phyloP scores from a whole-genome alignment of 2,329 filamentous ascomycete genomes.

The Diaporthe sp. region DNA sequence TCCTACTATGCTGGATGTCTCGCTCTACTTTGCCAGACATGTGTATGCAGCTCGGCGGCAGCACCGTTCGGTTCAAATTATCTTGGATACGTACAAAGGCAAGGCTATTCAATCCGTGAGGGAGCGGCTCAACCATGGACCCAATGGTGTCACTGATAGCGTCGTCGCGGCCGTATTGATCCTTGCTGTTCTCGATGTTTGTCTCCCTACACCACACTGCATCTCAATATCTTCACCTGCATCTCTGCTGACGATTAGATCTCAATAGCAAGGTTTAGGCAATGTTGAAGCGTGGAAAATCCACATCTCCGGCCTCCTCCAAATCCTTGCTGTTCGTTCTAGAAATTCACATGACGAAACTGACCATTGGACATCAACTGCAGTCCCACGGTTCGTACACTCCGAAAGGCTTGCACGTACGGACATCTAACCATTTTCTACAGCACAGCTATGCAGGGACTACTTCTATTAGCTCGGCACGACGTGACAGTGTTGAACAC shows the following conservation, averaged over 20 bases:
- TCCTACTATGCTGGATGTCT: conserved; percentile 8
- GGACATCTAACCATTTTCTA: neutral
- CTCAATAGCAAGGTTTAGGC: conserved; percentile 13
- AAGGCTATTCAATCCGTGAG: conserved; percentile 11
- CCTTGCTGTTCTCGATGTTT: neutral
- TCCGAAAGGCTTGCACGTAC: fast-evolving
- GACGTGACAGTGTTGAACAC: conserved; percentile 13
- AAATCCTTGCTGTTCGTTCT: neutral
- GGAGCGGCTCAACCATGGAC: neutral
- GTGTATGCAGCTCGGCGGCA: neutral
- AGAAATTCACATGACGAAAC: neutral
- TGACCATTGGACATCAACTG: conserved; percentile 9
- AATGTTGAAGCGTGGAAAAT: conserved; percentile 3
- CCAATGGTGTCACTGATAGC: neutral
- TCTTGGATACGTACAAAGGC: conserved; percentile 5
- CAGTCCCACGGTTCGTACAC: neutral
- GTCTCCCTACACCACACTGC: neutral
- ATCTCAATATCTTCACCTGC: too few relatives aligned
- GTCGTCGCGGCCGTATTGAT: neutral
- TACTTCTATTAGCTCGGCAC: conserved; percentile 3
- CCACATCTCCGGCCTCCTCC: conserved; percentile 9
- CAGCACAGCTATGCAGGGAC: conserved; percentile 1
- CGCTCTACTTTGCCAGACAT: conserved; percentile 4
- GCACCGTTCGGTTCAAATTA: neutral
- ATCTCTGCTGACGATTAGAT: neutral